These are phyloP conservation scores for Deakozyma indianensis DNA, from an alignment of 805 yeast species.

Conservation along the genomic window DNA sequence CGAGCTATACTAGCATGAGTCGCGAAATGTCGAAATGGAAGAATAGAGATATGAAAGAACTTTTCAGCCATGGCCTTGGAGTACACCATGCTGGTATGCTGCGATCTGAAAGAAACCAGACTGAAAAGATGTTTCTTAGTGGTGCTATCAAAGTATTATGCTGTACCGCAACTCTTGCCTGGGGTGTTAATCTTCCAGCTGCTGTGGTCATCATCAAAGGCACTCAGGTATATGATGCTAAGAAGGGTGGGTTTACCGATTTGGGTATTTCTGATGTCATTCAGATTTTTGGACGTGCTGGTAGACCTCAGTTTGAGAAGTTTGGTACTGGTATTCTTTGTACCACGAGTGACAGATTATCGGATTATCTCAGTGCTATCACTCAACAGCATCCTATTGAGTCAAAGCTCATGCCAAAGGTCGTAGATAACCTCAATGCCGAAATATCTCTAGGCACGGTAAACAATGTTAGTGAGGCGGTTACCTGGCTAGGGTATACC, in stretches of 20 bases:
- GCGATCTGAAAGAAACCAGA: conserved; percentile 74
- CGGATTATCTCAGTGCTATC: conserved; percentile 75
- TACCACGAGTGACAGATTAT: conserved; percentile 67
- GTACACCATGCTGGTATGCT: conserved; percentile 97
- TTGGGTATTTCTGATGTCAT: conserved; percentile 92
- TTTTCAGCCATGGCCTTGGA: conserved; percentile 68
- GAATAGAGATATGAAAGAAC: conserved; percentile 65
- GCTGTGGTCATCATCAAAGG: conserved; percentile 96
- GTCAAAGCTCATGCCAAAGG: conserved; percentile 57
- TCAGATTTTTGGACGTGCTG: conserved; percentile 98
- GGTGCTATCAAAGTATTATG: conserved; percentile 85
- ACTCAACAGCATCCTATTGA: conserved; percentile 96
- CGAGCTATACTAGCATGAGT: conserved; percentile 24
- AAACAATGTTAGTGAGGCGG: conserved; percentile 85
- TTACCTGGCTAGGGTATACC: conserved; percentile 96
- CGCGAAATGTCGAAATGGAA: conserved; percentile 56
- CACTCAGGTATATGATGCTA: conserved; percentile 87
- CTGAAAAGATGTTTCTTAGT: conserved; percentile 71
- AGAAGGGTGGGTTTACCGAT: conserved; percentile 88
- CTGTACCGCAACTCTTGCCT: conserved; percentile 95
- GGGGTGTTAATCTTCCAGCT: conserved; percentile 99
- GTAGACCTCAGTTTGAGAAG: conserved; percentile 91
- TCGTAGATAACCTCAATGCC: conserved; percentile 89
- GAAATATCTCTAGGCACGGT: conserved; percentile 94
- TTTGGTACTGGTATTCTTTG: conserved; percentile 87